Evolutionary conservation across 805 yeast species (phyloP).

Genomic region (Saccharomycopsis sp.): DNA sequence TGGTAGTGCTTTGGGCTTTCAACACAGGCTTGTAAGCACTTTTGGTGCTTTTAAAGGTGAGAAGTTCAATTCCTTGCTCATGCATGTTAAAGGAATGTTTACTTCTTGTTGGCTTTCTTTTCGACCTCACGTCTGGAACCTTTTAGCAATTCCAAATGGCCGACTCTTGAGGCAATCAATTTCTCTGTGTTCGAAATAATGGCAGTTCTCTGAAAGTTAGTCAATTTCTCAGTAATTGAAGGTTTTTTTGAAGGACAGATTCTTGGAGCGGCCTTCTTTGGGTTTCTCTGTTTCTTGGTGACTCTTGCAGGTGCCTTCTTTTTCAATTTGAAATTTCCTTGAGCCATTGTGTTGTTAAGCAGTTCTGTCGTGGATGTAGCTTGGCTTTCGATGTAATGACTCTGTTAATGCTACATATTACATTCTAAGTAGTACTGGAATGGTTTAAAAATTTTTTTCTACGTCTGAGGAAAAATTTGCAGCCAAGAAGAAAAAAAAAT

Average conservation of each 20-base stretch:
- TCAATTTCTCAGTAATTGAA: slow-evolving; percentile 22
- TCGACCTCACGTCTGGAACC: slow-evolving; percentile 86
- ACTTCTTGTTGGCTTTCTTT: slow-evolving; percentile 44
- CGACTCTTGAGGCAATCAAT: slow-evolving; percentile 81
- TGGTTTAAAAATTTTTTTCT: neutral
- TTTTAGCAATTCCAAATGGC: slow-evolving; percentile 84
- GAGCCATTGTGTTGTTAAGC: slow-evolving; percentile 32
- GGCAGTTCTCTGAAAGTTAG: slow-evolving; percentile 12
- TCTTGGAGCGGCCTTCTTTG: slow-evolving; percentile 37
- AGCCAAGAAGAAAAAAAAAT: too few species aligned
- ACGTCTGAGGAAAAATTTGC: neutral
- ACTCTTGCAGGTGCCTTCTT: slow-evolving; percentile 34
- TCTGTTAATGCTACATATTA: neutral
- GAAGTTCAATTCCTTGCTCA: neutral
- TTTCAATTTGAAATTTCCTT: slow-evolving; percentile 38
- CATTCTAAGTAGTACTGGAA: neutral
- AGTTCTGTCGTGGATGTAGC: too few species aligned
- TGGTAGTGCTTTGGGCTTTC: neutral
- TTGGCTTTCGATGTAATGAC: too few species aligned
- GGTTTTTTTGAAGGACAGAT: slow-evolving; percentile 36
- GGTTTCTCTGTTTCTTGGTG: slow-evolving; percentile 36
- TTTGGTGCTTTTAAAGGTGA: neutral
- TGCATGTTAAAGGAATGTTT: slow-evolving; percentile 8
- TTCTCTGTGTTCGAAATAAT: slow-evolving; percentile 59
- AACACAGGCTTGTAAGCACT: neutral